These are phyloP conservation scores for Lycium barbarum DNA, from an alignment of 257 asterid species.

Conservation along the genomic window DNA sequence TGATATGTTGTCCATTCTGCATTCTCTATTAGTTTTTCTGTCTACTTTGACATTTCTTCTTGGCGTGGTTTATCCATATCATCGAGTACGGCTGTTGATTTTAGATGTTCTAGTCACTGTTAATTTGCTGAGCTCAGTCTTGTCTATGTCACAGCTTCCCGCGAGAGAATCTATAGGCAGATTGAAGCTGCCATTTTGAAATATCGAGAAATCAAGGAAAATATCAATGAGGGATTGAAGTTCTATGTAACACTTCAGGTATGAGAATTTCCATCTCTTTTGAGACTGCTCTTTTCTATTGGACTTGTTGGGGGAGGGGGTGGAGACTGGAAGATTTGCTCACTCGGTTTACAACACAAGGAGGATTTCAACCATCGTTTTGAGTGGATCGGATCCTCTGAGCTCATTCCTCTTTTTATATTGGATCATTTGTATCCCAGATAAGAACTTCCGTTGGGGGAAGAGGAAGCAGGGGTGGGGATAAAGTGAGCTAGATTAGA, in stretches of 20 bases:
- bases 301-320: conserved; percentile 3
- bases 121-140: conserved; percentile 29
- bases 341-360: not conserved
- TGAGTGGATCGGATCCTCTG: not conserved
- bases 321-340: not conserved
- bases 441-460: not conserved
- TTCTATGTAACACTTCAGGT: conserved; percentile 98
- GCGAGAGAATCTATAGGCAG: conserved; percentile 87
- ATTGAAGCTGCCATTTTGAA: conserved; percentile 95
- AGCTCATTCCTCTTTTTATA: not conserved
- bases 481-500: not conserved
- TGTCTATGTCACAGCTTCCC: conserved; percentile 69
- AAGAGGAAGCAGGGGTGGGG: not conserved
- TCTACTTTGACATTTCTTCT: conserved; percentile 2
- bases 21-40: not conserved
- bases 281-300: not conserved
- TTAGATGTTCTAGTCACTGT: not conserved
- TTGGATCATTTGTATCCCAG: not conserved
- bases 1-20: not conserved
- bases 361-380: not conserved
- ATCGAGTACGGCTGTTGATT: not conserved
- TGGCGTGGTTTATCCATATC: not conserved
- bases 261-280: conserved; percentile 32
- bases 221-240: conserved; percentile 93
- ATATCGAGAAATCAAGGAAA: conserved; percentile 88